A percentile compares a stretch with the other conserved stretches of the same genome.
Evolutionary conservation across 805 yeast genomes (phyloP).

Genomic region (Brettanomyces naardenensis): DNA sequence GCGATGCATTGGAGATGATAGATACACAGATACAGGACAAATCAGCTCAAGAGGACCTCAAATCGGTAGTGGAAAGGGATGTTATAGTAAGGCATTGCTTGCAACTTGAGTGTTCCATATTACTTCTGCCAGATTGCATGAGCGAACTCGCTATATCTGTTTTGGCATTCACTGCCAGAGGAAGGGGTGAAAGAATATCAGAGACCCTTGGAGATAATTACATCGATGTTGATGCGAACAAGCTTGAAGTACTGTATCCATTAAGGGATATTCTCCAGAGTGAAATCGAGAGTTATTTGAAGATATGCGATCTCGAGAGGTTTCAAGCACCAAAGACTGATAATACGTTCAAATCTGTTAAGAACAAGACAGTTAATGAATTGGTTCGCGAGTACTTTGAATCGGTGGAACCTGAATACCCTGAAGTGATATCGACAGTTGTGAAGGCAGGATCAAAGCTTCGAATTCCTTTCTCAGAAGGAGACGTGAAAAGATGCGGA

Average conservation of each 20-base stretch:
- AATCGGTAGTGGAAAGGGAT: conserved; percentile 37
- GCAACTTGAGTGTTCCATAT: conserved; percentile 39
- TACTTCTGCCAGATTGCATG: conserved; percentile 73
- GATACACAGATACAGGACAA: conserved; percentile 37
- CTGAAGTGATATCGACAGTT: conserved; percentile 87
- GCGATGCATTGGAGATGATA: conserved; percentile 19
- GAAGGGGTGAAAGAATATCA: conserved; percentile 70
- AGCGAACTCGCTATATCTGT: conserved; percentile 74
- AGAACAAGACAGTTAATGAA: conserved; percentile 76
- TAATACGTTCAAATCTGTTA: conserved; percentile 37
- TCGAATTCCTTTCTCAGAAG: conserved; percentile 32
- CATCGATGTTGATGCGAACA: conserved; percentile 6
- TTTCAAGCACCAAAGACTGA: conserved; percentile 18
- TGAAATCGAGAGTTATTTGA: conserved; percentile 54
- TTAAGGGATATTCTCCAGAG: conserved; percentile 64
- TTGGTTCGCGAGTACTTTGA: conserved; percentile 66
- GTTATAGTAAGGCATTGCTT: conserved; percentile 40
- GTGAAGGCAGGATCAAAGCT: conserved; percentile 82
- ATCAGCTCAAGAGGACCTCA: conserved; percentile 61
- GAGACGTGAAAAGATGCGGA: conserved; percentile 32
- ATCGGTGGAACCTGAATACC: conserved; percentile 67
- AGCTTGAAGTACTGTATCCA: conserved; percentile 53
- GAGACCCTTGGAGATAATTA: conserved; percentile 39
- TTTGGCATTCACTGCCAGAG: conserved; percentile 74
- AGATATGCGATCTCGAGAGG: conserved; percentile 31